Evolutionary conservation across 306 rosid genomes (phyloP), one percentile per base, ranked within the genome.

Genomic region (Medicago ruthenica): DNA sequence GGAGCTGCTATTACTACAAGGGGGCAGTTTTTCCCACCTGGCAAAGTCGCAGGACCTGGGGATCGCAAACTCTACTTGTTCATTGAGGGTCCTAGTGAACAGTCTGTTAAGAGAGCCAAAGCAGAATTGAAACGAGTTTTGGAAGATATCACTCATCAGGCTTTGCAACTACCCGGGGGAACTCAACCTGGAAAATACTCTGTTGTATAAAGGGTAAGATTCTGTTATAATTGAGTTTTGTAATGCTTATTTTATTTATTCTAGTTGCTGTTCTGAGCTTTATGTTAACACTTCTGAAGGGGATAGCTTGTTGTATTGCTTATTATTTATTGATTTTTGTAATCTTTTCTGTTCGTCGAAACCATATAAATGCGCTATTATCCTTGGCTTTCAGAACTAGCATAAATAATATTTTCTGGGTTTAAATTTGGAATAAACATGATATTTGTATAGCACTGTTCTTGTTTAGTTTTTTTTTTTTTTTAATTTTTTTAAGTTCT

Each of bases 1-100:
- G 98, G 98, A 86, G 98, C 97, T 50, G 98, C 98, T 42, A 93
- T 93, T 80, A 91, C 98, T 71, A 93, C 97, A 2, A 89, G 98
- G 88, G 98, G 98, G 45, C 97, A 93, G 82, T 91, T 59, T 84
- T 89, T 87, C 83, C 97, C 92, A 48, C 91, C 93, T 18, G 97
- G 98, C 14, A 88, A 81, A 80, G 31, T 91, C 6, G 42, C 98
- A 22, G 96, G 98, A 76, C 90, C 96, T 34, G 96, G 92, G 57
- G 98, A 91, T 5, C 98, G 98, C 84, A 93, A 93, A 76, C 92
- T 93, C 8, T 91, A 91, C 83, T 81, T 93, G 87, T 93, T 91
- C 81, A 93, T 93, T 75, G 97, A 93, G 84, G 98, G 98, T 63
- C 96, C 98, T 50, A 91, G 81, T 41, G 97, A 93, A 66, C 91